These are phyloP conservation scores for Mycena haematopus DNA, from an alignment of 768 basidiomycete genomes.

Conservation along the genomic window DNA sequence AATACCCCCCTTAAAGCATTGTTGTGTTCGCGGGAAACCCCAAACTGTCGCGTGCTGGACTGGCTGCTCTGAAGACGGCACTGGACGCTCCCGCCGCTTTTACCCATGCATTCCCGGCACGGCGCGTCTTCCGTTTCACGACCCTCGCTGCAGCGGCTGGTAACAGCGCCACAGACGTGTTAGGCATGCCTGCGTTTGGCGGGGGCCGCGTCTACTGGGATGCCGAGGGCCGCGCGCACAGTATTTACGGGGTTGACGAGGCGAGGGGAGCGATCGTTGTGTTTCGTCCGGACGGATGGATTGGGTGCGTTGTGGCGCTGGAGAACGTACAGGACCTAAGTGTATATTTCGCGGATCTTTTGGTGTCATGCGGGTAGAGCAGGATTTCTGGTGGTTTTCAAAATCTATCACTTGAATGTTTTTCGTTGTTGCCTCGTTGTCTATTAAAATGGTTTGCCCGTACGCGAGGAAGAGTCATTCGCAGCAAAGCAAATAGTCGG, in stretches of 20 bases:
- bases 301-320: slow-evolving; percentile 26
- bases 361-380: background rate
- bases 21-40: slow-evolving; percentile 32
- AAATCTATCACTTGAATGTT: no score
- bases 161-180: slow-evolving; percentile 25
- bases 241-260: slow-evolving; percentile 32
- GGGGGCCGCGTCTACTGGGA: slow-evolving; percentile 27
- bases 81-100: slow-evolving; percentile 15
- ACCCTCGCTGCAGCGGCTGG: slow-evolving; percentile 26
- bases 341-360: slow-evolving; percentile 23
- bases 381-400: slow-evolving; percentile 22
- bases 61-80: slow-evolving; percentile 9
- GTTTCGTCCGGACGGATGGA: slow-evolving; percentile 31
- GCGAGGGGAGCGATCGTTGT: slow-evolving; percentile 29
- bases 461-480: no score
- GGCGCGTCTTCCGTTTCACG: slow-evolving; percentile 27
- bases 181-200: slow-evolving; percentile 19
- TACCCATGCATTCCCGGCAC: slow-evolving; percentile 12
- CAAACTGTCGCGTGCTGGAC: slow-evolving; percentile 5
- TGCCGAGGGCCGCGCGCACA: slow-evolving; percentile 25
- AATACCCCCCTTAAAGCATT: slow-evolving; percentile 14
- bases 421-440: no score
- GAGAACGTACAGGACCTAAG: slow-evolving; percentile 17
- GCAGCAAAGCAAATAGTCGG: no score
- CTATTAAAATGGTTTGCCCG: no score